Base-by-base conservation (phyloP, 768 basidiomycete species). In the Trametes coccinea region DNA sequence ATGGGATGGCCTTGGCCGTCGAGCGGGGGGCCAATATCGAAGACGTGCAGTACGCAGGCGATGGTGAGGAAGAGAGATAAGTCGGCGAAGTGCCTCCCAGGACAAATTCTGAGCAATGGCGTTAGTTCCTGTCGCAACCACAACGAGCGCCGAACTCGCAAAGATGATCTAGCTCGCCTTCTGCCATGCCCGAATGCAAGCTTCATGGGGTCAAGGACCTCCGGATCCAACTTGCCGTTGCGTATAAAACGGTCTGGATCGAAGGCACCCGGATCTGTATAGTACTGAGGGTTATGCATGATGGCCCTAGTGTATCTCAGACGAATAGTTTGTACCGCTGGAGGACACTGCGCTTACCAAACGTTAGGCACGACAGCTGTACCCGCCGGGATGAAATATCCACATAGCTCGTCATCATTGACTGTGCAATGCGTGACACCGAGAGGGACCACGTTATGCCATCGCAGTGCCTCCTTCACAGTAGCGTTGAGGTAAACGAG, bases 211-310 rank as follows among this genome's bases (percentile, higher is more conserved):
- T 63, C 61, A 29, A 30, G 58, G 50, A 60, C 55, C 17, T 84
- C 73, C 27, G 87, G 80, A 69, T 96, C 91, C 47, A 99, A 79
- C 93, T 95, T 41, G 8, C 54, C 62, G 16, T 47, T 53, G 14
- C 16, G 34, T 31, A 65, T 41, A 57, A 66, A 99, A 56, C 97
- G 88, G 69, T 98, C 95, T 8, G 97, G 97, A 14, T 78, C 61
- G 74, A 98, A 88, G 70, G 53, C 60, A 72, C 2, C 70, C 70
- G 41, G 71, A 72, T 22, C 22, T 22, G 22, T 22, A 22, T 22
- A 22, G 22, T 31, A 51, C 27, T 53, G 45, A 5, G 60, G 59
- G 41, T 72, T 65, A 9, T 60, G 66, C 17, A 59, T 47, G 34
- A 72, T 61, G 6, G 63, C 64, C 73, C 73, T 14, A 37, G 41